These are phyloP conservation scores for Bipolaris gigantea DNA, from an alignment of 2,329 filamentous ascomycete species.

Conservation along the genomic window DNA sequence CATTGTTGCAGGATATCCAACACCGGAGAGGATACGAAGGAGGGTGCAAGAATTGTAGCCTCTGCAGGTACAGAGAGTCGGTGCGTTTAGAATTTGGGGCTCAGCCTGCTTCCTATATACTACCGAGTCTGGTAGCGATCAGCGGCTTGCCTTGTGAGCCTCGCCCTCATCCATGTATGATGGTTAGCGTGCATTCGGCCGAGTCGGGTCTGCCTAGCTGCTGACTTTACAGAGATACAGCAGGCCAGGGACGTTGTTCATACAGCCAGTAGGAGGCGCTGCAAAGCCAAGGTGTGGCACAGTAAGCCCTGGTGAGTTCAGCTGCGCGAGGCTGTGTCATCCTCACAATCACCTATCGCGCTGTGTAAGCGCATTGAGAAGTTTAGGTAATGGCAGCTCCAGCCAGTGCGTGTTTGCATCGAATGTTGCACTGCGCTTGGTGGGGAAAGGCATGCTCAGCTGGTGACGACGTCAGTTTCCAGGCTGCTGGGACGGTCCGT, in stretches of 20 bases:
- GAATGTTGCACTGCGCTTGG: background rate
- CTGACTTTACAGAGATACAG: slow-evolving; percentile 5
- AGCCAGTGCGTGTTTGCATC: background rate
- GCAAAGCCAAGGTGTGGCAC: background rate
- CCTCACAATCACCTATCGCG: slow-evolving; percentile 26
- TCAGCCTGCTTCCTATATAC: slow-evolving; percentile 1
- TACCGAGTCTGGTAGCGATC: background rate
- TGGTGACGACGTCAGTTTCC: background rate
- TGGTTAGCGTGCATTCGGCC: background rate
- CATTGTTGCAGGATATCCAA: background rate
- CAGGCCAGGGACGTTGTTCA: background rate
- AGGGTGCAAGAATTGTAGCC: background rate
- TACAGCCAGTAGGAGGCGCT: background rate
- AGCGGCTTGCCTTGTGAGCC: slow-evolving; percentile 1
- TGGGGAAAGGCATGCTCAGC: background rate
- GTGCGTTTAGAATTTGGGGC: background rate
- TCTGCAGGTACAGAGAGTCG: background rate
- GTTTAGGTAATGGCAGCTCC: slow-evolving; percentile 1
- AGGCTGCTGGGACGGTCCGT: background rate
- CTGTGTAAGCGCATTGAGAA: slow-evolving; percentile 20
- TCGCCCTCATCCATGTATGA: background rate
- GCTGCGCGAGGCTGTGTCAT: slow-evolving; percentile 10
- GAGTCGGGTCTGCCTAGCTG: slow-evolving; percentile 4
- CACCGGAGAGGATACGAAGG: background rate
- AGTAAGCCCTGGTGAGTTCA: slow-evolving; percentile 4